Base-by-base conservation (phyloP, 78 protist species). In the Dictyostelium firmibasis region DNA sequence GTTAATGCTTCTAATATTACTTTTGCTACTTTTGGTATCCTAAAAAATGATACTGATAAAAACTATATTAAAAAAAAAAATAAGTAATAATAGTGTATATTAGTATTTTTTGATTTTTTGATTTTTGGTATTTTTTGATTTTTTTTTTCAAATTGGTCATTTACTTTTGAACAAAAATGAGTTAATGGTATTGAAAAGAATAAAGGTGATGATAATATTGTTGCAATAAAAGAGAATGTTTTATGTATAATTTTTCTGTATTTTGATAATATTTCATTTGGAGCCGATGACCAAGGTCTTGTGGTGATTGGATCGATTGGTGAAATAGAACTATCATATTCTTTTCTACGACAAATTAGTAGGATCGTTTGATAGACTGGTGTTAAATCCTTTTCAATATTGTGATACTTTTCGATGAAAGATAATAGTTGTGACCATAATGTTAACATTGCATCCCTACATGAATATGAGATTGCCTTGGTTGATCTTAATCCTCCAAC, bases 151-250 rank as follows among this genome's bases (percentile, higher is more conserved):
- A 36, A 31, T 4, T 6, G 2, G 14, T 43, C 8, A 75, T 4
- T 43, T 87, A 88, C 93, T 36, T 89, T 89, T 78, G 94, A 81
- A 81, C 87, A 81, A 69, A 89, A 89, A 67, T 89, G 84, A n/a
- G 78, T 35, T 78, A 81, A n/a, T 43, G 87, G 82, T 16, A 89
- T 31, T 36, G 76, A 36, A n/a, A 81, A 47, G 36, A 70, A 89
- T 5, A 57, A 67, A 20, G 77, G 72, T 14, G 86, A 62, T 0
- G 86, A 41, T 29, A 89, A 29, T 1, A 35, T 35, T 7, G 57
- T 69, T 1, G 84, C 81, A 81, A 89, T 23, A 81, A 89, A 89
- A 2, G 75, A 81, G 50, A 81, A 89, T 3, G 94, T 89, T 70
- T 89, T 89, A 35, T 89, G 83, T 33, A 89, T 16, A 62, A 64